Percentiles rank a stretch among this genome's conserved stretches.
These are phyloP conservation scores for Erodium moschatum DNA, from an alignment of 441 rosid genomes.

Conservation along the genomic window DNA sequence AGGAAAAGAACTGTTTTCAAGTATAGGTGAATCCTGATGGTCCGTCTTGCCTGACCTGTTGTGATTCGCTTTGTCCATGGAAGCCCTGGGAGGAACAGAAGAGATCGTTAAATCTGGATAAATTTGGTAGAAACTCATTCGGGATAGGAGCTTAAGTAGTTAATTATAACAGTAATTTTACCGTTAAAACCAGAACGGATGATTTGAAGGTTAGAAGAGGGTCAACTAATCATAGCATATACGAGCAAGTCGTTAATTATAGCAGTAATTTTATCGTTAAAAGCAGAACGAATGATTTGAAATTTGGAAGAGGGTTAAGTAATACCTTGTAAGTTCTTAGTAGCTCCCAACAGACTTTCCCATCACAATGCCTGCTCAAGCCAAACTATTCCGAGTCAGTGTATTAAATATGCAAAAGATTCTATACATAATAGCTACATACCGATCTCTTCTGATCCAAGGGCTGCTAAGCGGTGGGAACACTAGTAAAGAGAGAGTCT, in stretches of 20 bases:
- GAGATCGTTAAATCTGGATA: slow-evolving; percentile 31
- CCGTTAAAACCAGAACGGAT: slow-evolving; percentile 49
- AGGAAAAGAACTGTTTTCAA: no score
- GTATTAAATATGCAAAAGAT: no score
- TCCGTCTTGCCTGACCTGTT: no score
- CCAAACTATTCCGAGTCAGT: not conserved
- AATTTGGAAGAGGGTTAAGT: no score
- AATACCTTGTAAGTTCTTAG: slow-evolving; percentile 19
- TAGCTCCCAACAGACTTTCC: slow-evolving; percentile 43
- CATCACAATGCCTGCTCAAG: slow-evolving; percentile 41
- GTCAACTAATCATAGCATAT: slow-evolving; percentile 37
- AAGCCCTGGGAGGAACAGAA: slow-evolving; percentile 16
- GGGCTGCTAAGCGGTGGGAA: not conserved
- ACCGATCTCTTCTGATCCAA: not conserved
- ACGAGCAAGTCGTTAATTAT: not conserved
- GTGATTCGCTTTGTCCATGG: slow-evolving; percentile 22
- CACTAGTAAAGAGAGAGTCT: not conserved
- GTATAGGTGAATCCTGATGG: no score
- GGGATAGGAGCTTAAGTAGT: slow-evolving; percentile 44
- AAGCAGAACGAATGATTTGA: no score
- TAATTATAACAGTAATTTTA: slow-evolving; percentile 34
- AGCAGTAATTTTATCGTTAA: no score
- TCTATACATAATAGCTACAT: no score
- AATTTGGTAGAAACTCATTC: slow-evolving; percentile 15
- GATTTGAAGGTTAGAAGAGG: slow-evolving; percentile 62